Base-by-base conservation (phyloP, 1,284 basidiomycete genomes). In the Apiotrichum siamense region DNA sequence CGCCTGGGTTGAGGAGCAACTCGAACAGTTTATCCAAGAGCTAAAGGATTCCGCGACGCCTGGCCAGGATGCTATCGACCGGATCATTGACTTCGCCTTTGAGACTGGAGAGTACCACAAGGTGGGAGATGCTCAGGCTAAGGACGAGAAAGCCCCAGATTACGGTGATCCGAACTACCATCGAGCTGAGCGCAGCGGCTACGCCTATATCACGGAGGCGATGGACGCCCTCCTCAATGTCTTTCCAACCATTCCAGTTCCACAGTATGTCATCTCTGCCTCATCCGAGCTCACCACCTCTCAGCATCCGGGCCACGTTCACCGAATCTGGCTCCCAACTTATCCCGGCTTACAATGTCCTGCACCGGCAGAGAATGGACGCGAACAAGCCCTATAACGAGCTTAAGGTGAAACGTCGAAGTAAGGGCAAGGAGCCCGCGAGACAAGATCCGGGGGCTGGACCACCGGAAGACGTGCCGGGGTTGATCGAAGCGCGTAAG, bases 351-450 rank as follows among this genome's bases (percentile, higher is more conserved):
- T 67, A 64, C 41, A 45, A 59, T 17, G 40, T 37, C 6, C 62
- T 70, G 2, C 41, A 52, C 10, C 45, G 54, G 4, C 50, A 63
- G 7, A 48, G 32, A 5, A 29, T 49, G n/a, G 23, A 40, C 3
- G 46, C 41, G 0, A 38, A 58, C 1, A 65, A 63, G 41, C 62
- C 67, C 0, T 69, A 69, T 47, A 46, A 26, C 2, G 47, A 55
- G 35, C 56, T 73, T 21, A 63, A 61, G 52, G 49, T 49, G 40
- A 37, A 48, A 25, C 57, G 67, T 21, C 25, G 39, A 18, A 61
- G 62, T 6, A 81, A 81, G 64, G 78, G 75, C 10, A 79, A 79
- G 57, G 60, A 33, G 23, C 47, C 25, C 13, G 41, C 37, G n/a
- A 27, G 41, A 47, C 25, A 26, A 27, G 17, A 25, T 15, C 7